Evolutionary conservation across 2,329 filamentous ascomycete genomes (phyloP).

Genomic region (Cercospora brassicicola): DNA sequence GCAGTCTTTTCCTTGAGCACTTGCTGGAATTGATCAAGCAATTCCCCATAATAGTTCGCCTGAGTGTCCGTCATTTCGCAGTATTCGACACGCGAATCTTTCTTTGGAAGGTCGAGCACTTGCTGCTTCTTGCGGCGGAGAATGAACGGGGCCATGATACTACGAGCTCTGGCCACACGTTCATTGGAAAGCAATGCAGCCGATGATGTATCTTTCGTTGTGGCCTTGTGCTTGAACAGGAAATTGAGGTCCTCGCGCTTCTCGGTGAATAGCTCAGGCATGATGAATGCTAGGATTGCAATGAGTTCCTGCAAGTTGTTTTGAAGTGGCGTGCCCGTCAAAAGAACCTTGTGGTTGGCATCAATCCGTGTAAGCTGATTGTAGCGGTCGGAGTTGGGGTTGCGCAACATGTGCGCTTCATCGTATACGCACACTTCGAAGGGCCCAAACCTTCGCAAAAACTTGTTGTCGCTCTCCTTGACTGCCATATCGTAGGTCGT

Average conservation of each 20-base stretch:
- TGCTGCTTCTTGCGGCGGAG: constrained; percentile 90
- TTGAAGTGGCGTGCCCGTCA: constrained; percentile 88
- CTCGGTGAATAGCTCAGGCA: constrained; percentile 77
- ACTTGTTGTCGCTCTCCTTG: constrained; percentile 62
- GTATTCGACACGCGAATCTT: constrained; percentile 73
- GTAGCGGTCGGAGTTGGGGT: constrained; percentile 79
- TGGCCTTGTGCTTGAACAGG: constrained; percentile 90
- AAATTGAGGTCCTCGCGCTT: constrained; percentile 76
- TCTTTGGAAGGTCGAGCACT: constrained; percentile 75
- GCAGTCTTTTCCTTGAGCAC: constrained; percentile 60
- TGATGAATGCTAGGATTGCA: constrained; percentile 88
- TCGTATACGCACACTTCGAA: constrained; percentile 72
- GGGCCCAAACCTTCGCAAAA: constrained; percentile 59
- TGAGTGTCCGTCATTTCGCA: constrained; percentile 77
- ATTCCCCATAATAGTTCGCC: constrained; percentile 68
- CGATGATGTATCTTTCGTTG: constrained; percentile 72
- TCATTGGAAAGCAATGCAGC: constrained; percentile 82
- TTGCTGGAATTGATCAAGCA: constrained; percentile 63
- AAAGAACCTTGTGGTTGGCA: constrained; percentile 78
- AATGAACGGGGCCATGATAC: constrained; percentile 93
- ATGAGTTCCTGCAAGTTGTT: constrained; percentile 94
- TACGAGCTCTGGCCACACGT: constrained; percentile 80
- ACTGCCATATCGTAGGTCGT: constrained; percentile 69
- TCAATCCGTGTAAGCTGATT: constrained; percentile 73
- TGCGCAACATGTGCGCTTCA: constrained; percentile 92